These are phyloP conservation scores for Agaricus sinodeliciosus DNA, from an alignment of 768 basidiomycete species.

Conservation along the genomic window DNA sequence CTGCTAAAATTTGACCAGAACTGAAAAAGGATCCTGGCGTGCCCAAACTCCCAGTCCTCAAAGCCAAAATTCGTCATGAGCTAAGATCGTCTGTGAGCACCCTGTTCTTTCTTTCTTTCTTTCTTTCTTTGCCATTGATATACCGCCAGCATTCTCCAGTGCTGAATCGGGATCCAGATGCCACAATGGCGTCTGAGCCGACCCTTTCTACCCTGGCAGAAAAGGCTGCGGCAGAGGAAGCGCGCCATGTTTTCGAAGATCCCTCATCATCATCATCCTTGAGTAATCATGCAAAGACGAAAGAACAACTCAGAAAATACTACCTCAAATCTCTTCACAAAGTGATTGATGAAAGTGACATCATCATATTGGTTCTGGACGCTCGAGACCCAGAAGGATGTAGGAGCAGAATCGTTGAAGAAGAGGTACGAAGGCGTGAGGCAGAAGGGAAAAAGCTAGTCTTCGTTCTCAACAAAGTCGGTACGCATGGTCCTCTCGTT, in stretches of 20 bases:
- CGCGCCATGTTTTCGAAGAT: constrained; percentile 19
- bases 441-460: constrained; percentile 87
- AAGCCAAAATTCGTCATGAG: constrained; percentile 45
- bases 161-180: constrained; percentile 42
- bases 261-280: constrained; percentile 24
- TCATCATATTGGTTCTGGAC: constrained; percentile 85
- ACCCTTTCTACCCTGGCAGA: constrained; percentile 56
- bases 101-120: constrained; percentile 12
- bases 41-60: constrained; percentile 73
- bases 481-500: constrained; percentile 35
- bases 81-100: constrained; percentile 32
- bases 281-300: constrained; percentile 37
- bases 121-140: not conserved
- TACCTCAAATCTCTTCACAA: constrained; percentile 80
- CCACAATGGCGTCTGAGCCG: constrained; percentile 69
- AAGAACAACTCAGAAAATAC: constrained; percentile 63
- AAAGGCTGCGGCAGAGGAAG: constrained; percentile 34
- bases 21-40: constrained; percentile 88
- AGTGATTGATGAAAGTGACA: constrained; percentile 91
- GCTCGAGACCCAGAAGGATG: constrained; percentile 95
- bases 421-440: constrained; percentile 84
- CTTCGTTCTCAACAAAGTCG: constrained; percentile 95
- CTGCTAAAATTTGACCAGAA: constrained; percentile 34
- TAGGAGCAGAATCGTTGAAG: constrained; percentile 86
- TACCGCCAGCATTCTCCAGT: constrained; percentile 17